Conservation (phyloP, 169 alveolate species). For the Plasmodium fragile region DNA sequence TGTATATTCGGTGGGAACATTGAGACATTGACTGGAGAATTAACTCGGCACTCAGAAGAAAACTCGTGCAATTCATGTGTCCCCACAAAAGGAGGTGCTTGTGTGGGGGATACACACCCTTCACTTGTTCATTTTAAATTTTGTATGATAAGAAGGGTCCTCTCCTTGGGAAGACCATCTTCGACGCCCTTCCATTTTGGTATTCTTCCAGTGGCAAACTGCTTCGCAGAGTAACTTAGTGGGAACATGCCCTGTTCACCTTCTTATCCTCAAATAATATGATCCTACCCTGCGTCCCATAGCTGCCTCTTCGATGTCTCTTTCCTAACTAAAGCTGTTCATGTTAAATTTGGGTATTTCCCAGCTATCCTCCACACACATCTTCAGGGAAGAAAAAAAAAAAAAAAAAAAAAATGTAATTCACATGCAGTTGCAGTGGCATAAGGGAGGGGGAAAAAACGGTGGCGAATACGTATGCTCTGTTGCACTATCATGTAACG, state of each 20-base stretch:
- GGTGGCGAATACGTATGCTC: conserved; percentile 79
- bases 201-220: not conserved
- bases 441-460: not conserved
- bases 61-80: not conserved
- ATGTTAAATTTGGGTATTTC: conserved; percentile 72
- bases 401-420: conserved; percentile 1
- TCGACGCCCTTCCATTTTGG: not conserved
- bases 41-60: not conserved
- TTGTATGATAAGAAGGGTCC: not conserved
- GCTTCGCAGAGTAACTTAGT: not conserved
- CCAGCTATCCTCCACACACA: conserved; percentile 77
- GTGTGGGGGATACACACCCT: not conserved
- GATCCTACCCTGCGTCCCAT: not conserved
- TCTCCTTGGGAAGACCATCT: not conserved
- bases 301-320: not conserved
- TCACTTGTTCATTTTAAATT: not conserved
- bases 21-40: not conserved
- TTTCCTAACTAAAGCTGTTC: conserved; percentile 25
- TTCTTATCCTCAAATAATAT: not conserved
- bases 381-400: conserved; percentile 19
- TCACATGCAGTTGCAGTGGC: not conserved
- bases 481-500: conserved; percentile 83
- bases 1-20: not conserved
- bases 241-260: not conserved
- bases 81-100: not conserved